A percentile compares a stretch with the other conserved stretches of the same genome.
These are phyloP conservation scores for Nannochloropsis salina DNA, from an alignment of 108 stramenopile genomes.

Conservation along the genomic window DNA sequence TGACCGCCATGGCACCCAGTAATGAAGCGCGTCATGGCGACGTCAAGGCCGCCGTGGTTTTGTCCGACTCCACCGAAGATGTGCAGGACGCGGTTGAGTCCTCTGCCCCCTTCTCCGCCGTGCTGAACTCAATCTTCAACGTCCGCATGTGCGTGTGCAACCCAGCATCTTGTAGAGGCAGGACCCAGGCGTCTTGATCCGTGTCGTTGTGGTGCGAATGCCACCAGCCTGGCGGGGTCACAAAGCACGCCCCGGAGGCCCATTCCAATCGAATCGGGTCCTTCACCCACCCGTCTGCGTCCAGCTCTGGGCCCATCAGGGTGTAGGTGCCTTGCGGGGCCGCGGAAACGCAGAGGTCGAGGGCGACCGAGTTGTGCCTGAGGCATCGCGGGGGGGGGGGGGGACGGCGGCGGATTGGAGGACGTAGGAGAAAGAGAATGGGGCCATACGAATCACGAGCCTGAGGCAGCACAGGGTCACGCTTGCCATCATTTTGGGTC, in stretches of 20 bases:
- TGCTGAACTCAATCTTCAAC: conserved; percentile 41
- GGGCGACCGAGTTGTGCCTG: conserved; percentile 49
- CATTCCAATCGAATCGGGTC: conserved; percentile 44
- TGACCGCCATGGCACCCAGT: too few relatives aligned
- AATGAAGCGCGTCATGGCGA: background rate
- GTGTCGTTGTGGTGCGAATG: conserved; percentile 49
- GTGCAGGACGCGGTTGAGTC: background rate
- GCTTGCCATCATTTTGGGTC: background rate
- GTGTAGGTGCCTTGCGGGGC: conserved; percentile 34
- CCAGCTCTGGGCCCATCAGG: conserved; percentile 49
- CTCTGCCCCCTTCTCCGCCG: background rate
- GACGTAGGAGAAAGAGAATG: background rate
- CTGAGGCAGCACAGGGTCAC: too few relatives aligned
- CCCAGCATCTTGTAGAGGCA: conserved; percentile 50
- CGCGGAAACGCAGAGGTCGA: conserved; percentile 47
- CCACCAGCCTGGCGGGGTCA: conserved; percentile 58
- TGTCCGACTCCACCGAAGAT: background rate
- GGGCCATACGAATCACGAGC: background rate
- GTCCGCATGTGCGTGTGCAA: conserved; percentile 43
- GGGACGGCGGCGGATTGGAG: background rate
- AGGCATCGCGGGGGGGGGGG: background rate
- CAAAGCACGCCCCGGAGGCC: conserved; percentile 39
- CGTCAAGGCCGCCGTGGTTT: background rate
- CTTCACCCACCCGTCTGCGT: conserved; percentile 35
- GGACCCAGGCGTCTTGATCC: conserved; percentile 47